These are phyloP conservation scores for Aspergillus novoparasiticus DNA, from an alignment of 2,329 filamentous ascomycete species.

Conservation along the genomic window DNA sequence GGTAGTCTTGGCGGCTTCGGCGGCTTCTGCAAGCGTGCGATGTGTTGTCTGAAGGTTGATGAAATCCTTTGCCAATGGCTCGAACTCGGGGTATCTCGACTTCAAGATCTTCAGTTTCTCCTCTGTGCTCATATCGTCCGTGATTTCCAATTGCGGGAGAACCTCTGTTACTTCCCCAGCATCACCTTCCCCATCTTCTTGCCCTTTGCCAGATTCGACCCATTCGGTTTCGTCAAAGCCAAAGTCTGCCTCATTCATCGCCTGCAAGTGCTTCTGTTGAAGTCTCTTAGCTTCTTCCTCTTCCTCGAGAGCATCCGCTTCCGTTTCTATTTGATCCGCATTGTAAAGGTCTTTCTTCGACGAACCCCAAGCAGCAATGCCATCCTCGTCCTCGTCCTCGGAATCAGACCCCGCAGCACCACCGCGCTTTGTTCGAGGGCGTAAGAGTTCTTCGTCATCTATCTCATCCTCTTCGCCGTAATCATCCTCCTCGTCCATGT, in stretches of 20 bases:
- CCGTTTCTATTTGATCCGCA: conserved; percentile 73
- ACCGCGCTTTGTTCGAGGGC: conserved; percentile 22
- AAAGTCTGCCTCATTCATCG: conserved; percentile 90
- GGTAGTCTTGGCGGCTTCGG: conserved; percentile 57
- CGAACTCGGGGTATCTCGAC: conserved; percentile 87
- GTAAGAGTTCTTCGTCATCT: conserved; percentile 30
- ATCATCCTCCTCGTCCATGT: conserved; percentile 40
- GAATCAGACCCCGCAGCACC: conserved; percentile 23
- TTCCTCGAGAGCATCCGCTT: conserved; percentile 80
- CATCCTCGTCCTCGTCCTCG: conserved; percentile 51
- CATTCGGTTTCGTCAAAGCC: conserved; percentile 90
- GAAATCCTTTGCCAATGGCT: conserved; percentile 80
- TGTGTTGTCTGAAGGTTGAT: conserved; percentile 65
- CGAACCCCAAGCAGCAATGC: conserved; percentile 78
- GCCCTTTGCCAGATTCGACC: conserved; percentile 59
- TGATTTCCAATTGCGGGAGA: conserved; percentile 80
- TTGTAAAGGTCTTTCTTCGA: conserved; percentile 92
- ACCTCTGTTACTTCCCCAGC: conserved; percentile 75
- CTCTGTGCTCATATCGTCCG: conserved; percentile 73
- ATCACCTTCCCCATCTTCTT: conserved; percentile 48
- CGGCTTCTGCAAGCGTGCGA: conserved; percentile 61
- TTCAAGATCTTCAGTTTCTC: conserved; percentile 77
- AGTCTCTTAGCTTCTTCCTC: conserved; percentile 85
- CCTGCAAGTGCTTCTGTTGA: conserved; percentile 86
- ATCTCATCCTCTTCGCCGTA: conserved; percentile 36